phyloP scores from a whole-genome alignment of 257 asterid genomes.

The Paraleonurus japonicus region DNA sequence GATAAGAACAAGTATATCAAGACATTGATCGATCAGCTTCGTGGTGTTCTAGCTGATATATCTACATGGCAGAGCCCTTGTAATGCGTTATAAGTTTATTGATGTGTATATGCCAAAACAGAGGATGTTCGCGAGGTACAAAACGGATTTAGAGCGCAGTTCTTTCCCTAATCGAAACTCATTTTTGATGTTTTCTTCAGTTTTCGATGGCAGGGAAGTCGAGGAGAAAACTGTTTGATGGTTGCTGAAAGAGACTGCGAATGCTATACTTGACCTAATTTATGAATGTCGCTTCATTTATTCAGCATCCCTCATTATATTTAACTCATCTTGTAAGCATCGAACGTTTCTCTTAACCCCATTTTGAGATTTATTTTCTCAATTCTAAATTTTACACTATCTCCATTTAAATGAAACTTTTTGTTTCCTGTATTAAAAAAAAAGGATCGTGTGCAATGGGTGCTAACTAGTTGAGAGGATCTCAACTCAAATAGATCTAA shows the following conservation, averaged over 20 bases:
- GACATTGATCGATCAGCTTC: conserved; percentile 72
- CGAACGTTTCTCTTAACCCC: neutral
- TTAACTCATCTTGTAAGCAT: neutral
- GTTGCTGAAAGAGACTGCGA: conserved; percentile 13
- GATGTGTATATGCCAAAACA: neutral
- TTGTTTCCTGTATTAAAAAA: too few species aligned
- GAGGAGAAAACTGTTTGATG: neutral
- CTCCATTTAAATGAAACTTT: too few species aligned
- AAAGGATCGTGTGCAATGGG: too few species aligned
- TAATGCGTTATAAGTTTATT: conserved; percentile 42
- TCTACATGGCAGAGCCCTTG: conserved; percentile 91
- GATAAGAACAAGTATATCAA: conserved; percentile 64
- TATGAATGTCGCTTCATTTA: too few species aligned
- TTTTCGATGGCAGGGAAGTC: neutral
- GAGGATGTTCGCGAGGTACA: conserved; percentile 13
- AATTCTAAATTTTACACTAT: neutral
- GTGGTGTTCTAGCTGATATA: conserved; percentile 61
- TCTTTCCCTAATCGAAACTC: neutral
- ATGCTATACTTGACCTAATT: neutral
- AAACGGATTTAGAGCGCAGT: neutral
- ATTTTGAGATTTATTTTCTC: neutral
- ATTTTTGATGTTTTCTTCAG: neutral
- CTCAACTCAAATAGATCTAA: too few species aligned
- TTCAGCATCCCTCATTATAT: neutral
- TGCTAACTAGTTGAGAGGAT: too few species aligned